Evolutionary conservation across 345 rosid genomes (phyloP), one percentile per base, ranked within the genome.

Genomic region (Eucalyptus melliodora): DNA sequence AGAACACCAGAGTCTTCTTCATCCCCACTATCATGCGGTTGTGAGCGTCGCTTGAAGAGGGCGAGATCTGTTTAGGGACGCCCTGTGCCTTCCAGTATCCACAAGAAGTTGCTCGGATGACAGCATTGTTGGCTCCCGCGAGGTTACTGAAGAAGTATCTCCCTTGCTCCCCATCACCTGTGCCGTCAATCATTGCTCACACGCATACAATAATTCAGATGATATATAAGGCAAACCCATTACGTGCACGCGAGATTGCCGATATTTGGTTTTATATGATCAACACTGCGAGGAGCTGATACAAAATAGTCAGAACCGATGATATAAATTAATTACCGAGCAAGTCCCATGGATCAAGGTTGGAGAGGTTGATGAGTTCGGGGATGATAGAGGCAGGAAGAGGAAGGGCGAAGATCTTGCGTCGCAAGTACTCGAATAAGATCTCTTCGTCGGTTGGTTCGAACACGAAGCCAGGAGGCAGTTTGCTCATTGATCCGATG

Each of bases 361-460:
- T 44, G 85, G 30, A 40, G 85, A 77, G 85, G 47, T 42, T 24
- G 85, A 77, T 23, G 30, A 83, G 16, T 34, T 89, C 90, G 5
- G 90, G 87, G 51, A 89, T 86, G 87, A 89, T n/a, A n/a, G 87
- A 89, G 55, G 90, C 81, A 8, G 90, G 90, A 37, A 60, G 87
- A 13, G 90, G 90, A 56, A 85, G 87, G 26, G 80, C 42, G 26
- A 83, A 82, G 31, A 83, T 51, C 53, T 89, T 89, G 72, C 87
- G 80, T 60, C 65, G 47, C 87, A 89, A 86, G 53, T 89, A 89
- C 55, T 89, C 86, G 26, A 89, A 83, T 42, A 89, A 49, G 11
- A 89, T 67, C 81, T 89, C 90, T 55, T 89, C 90, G 31, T 89
- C 90, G 11, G 90, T 89, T 16, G 90, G 90, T 69, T 89, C 86